These are phyloP conservation scores for Fusarium heterosporum DNA, from an alignment of 2,329 filamentous ascomycete genomes.

Conservation along the genomic window DNA sequence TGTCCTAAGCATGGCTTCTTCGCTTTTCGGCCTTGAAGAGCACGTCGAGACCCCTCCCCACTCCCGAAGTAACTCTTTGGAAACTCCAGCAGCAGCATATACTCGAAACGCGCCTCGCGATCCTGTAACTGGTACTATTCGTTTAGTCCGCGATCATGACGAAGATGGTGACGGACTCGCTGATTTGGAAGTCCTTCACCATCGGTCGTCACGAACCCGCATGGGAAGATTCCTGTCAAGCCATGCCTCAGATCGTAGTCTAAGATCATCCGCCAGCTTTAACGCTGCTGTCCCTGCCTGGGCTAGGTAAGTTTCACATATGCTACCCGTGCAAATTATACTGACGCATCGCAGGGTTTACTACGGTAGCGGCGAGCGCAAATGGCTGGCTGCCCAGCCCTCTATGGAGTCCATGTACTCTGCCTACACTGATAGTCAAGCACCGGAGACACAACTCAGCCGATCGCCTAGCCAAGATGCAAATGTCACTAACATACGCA, in stretches of 20 bases:
- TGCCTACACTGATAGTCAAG: slow-evolving; percentile 61
- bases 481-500: slow-evolving; percentile 59
- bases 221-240: slow-evolving; percentile 64
- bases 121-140: slow-evolving; percentile 52
- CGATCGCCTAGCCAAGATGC: slow-evolving; percentile 64
- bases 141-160: slow-evolving; percentile 68
- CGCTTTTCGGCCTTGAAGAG: slow-evolving; percentile 60
- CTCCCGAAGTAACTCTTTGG: slow-evolving; percentile 60
- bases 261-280: slow-evolving; percentile 65
- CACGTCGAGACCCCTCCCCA: slow-evolving; percentile 50
- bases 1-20: slow-evolving; percentile 69
- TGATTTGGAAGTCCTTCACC: slow-evolving; percentile 66
- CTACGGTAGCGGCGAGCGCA: slow-evolving; percentile 74
- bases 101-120: slow-evolving; percentile 54
- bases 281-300: slow-evolving; percentile 63
- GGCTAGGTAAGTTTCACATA: slow-evolving; percentile 59
- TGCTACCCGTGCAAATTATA: not conserved
- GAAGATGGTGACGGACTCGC: slow-evolving; percentile 73
- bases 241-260: slow-evolving; percentile 62
- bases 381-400: slow-evolving; percentile 59
- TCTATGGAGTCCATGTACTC: slow-evolving; percentile 61
- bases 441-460: slow-evolving; percentile 58
- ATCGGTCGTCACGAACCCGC: slow-evolving; percentile 65
- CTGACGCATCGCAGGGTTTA: slow-evolving; percentile 65
- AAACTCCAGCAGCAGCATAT: slow-evolving; percentile 61